Evolutionary conservation across 1,284 basidiomycete genomes (phyloP).

Genomic region (Tilletia setariae): DNA sequence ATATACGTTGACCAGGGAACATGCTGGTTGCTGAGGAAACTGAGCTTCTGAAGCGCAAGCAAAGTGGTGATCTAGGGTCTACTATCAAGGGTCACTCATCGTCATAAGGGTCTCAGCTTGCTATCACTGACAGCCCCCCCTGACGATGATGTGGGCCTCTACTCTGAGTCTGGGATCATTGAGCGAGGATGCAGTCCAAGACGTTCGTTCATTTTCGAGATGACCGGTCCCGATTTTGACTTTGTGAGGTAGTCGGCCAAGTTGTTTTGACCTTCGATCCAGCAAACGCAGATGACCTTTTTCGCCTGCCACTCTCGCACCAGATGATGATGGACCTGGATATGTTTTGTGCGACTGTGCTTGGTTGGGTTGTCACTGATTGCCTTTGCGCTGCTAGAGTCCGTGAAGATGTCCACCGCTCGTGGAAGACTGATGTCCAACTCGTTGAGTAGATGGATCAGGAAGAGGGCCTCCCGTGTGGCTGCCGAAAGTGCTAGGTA

Average conservation of each 20-base stretch:
- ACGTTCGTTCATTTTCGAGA: too few species aligned
- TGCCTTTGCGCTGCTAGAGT: neutral
- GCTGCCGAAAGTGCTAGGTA: conserved; percentile 5
- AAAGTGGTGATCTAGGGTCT: too few species aligned
- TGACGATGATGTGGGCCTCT: too few species aligned
- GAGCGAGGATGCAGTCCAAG: too few species aligned
- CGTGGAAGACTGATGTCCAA: neutral
- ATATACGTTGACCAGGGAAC: too few species aligned
- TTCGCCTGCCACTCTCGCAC: neutral
- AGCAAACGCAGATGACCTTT: neutral
- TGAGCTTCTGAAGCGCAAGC: too few species aligned
- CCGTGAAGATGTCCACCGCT: neutral
- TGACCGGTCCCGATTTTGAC: too few species aligned
- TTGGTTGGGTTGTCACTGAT: neutral
- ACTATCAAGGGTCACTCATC: too few species aligned
- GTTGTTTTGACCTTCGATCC: neutral
- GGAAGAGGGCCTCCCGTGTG: neutral
- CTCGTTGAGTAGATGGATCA: neutral
- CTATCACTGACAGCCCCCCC: too few species aligned
- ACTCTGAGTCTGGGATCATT: too few species aligned
- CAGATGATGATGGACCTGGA: conserved; percentile 5
- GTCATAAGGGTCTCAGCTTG: too few species aligned
- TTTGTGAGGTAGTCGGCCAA: conserved; percentile 2
- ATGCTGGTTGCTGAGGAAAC: too few species aligned
- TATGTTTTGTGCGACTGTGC: neutral